Percentiles rank a stretch among this genome's conserved stretches.
phyloP scores from a whole-genome alignment of 1,139 yeast genomes.

The Candida sojae region DNA sequence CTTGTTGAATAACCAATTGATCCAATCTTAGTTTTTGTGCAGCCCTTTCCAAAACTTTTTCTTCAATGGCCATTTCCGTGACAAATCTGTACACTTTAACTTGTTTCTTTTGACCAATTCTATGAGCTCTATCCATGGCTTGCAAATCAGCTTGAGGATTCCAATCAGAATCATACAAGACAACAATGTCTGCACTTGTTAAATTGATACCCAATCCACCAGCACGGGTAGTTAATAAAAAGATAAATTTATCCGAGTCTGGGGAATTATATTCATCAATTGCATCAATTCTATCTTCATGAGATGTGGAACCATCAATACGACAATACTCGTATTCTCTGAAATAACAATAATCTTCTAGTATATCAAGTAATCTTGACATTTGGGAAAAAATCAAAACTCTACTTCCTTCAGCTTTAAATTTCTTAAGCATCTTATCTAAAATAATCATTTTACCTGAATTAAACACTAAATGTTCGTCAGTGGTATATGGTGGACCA shows the following conservation, averaged over 20 bases:
- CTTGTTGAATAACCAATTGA: slow-evolving; percentile 95
- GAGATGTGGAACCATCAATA: slow-evolving; percentile 93
- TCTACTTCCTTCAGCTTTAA: slow-evolving; percentile 79
- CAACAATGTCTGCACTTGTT: slow-evolving; percentile 89
- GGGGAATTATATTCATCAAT: slow-evolving; percentile 91
- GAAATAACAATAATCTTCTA: slow-evolving; percentile 89
- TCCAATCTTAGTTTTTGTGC: slow-evolving; percentile 91
- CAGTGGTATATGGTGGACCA: slow-evolving; percentile 97
- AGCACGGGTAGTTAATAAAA: slow-evolving; percentile 93
- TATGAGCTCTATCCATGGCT: slow-evolving; percentile 98
- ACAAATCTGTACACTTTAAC: slow-evolving; percentile 90
- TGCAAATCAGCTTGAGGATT: slow-evolving; percentile 98
- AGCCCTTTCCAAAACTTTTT: slow-evolving; percentile 92
- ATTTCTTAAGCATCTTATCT: slow-evolving; percentile 76
- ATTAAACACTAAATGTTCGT: slow-evolving; percentile 85
- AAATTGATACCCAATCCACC: slow-evolving; percentile 97
- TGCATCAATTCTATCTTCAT: slow-evolving; percentile 88
- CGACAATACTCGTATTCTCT: slow-evolving; percentile 86
- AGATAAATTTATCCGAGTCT: slow-evolving; percentile 78
- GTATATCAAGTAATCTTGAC: slow-evolving; percentile 87
- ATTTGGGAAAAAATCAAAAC: slow-evolving; percentile 93
- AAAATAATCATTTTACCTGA: slow-evolving; percentile 89
- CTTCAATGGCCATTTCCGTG: slow-evolving; percentile 95
- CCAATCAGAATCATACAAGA: slow-evolving; percentile 95
- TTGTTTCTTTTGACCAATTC: slow-evolving; percentile 97